phyloP scores from a whole-genome alignment of 176 grass and related monocot genomes.

The Eremochloa ophiuroides region DNA sequence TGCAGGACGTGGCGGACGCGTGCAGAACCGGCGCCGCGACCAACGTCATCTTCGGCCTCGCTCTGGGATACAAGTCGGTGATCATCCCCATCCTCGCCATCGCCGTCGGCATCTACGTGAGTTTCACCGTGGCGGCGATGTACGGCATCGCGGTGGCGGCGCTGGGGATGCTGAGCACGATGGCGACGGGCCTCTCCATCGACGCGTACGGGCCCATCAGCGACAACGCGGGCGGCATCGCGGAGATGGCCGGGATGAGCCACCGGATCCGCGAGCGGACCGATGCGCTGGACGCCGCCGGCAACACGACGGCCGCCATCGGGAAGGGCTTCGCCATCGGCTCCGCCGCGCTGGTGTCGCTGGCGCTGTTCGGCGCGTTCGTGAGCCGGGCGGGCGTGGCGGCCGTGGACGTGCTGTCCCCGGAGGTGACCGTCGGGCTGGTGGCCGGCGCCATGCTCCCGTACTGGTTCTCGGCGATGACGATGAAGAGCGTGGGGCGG shows the following conservation, averaged over 20 bases:
- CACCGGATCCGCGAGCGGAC: slow-evolving; percentile 49
- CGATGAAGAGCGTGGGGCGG: slow-evolving; percentile 44
- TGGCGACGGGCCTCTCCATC: slow-evolving; percentile 37
- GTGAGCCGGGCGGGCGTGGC: slow-evolving; percentile 39
- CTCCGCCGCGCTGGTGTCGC: slow-evolving; percentile 47
- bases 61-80: slow-evolving; percentile 62
- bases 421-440: slow-evolving; percentile 43
- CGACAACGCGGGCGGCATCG: slow-evolving; percentile 54
- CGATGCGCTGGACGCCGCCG: slow-evolving; percentile 45
- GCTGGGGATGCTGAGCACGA: slow-evolving; percentile 54
- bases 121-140: slow-evolving; percentile 49
- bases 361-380: slow-evolving; percentile 55
- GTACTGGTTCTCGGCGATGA: slow-evolving; percentile 67
- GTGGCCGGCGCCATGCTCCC: slow-evolving; percentile 53
- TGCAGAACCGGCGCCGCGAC: slow-evolving; percentile 48
- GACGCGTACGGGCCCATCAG: slow-evolving; percentile 53
- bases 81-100: slow-evolving; percentile 49
- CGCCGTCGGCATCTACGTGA: slow-evolving; percentile 42
- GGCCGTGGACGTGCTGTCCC: slow-evolving; percentile 30
- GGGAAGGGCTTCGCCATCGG: slow-evolving; percentile 60
- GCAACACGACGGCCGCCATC: slow-evolving; percentile 48
- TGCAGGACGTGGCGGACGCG: slow-evolving; percentile 51
- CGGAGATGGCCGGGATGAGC: slow-evolving; percentile 62
- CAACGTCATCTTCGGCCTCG: slow-evolving; percentile 51
- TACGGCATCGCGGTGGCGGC: slow-evolving; percentile 50